Evolutionary conservation across 169 alveolate species (phyloP).

Genomic region (Blepharisma undulans): DNA sequence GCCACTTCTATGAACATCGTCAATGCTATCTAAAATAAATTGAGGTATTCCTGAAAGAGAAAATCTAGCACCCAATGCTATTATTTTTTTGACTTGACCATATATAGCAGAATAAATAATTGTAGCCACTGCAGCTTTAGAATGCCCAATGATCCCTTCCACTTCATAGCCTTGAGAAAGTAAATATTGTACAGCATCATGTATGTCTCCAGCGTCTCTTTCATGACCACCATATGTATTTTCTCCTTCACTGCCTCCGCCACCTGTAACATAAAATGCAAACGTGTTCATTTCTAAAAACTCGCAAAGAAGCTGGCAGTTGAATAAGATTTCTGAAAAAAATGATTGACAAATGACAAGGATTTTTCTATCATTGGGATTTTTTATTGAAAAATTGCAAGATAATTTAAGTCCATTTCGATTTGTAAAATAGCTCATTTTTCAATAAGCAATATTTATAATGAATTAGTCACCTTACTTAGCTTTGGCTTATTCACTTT

Average conservation of each 20-base stretch:
- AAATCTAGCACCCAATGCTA: background rate
- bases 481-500: too few species aligned
- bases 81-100: background rate
- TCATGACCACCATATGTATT: background rate
- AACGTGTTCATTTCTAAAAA: background rate
- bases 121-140: slow-evolving; percentile 10
- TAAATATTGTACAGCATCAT: background rate
- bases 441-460: too few species aligned
- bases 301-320: background rate
- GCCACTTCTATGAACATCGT: background rate
- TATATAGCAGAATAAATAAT: background rate
- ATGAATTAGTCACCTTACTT: too few species aligned
- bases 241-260: slow-evolving; percentile 30
- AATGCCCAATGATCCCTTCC: slow-evolving; percentile 1
- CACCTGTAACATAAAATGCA: background rate
- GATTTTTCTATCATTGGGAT: too few species aligned
- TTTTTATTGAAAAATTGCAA: too few species aligned
- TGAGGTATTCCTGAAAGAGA: background rate
- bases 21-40: background rate
- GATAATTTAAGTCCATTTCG: too few species aligned
- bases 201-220: background rate
- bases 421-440: too few species aligned
- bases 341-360: too few species aligned
- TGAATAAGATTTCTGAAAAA: too few species aligned
- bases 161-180: background rate